These are phyloP conservation scores for Hypoxylon sp. DNA, from an alignment of 2,329 filamentous ascomycete species.

Conservation along the genomic window DNA sequence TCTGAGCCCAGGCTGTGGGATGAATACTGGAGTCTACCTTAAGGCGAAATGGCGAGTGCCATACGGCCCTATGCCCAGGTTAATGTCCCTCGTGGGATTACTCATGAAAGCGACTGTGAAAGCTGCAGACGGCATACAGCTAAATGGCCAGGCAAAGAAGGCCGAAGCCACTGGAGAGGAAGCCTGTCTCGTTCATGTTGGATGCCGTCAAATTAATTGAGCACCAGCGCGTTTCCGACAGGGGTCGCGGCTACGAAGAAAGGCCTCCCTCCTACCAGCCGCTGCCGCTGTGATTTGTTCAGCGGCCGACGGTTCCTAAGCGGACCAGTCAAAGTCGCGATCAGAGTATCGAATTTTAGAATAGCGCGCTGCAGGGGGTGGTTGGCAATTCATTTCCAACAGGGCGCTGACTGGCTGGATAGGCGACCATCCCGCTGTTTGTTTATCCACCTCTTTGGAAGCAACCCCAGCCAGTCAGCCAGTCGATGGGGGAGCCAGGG, in stretches of 20 bases:
- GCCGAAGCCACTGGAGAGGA: constrained; percentile 14
- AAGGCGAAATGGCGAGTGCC: constrained; percentile 19
- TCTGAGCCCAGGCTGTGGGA: constrained; percentile 16
- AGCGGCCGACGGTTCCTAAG: constrained; percentile 22
- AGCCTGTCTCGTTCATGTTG: constrained; percentile 37
- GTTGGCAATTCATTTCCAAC: constrained; percentile 33
- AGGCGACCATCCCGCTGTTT: constrained; percentile 38
- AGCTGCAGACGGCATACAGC: background rate
- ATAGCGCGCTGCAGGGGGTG: constrained; percentile 33
- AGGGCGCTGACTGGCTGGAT: constrained; percentile 38
- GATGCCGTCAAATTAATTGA: constrained; percentile 41
- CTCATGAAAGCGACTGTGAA: background rate
- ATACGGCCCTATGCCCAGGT: no score
- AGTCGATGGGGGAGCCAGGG: constrained; percentile 9
- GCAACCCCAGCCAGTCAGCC: constrained; percentile 11
- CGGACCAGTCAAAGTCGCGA: constrained; percentile 2
- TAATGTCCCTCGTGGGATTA: constrained; percentile 3
- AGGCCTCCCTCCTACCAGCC: constrained; percentile 14
- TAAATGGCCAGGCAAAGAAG: constrained; percentile 14
- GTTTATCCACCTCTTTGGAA: constrained; percentile 27
- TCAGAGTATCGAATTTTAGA: constrained; percentile 23
- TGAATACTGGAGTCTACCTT: background rate
- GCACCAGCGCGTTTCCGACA: constrained; percentile 34
- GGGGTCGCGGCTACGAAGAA: constrained; percentile 39
- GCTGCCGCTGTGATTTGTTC: constrained; percentile 35